Conservation (phyloP, 2,329 filamentous ascomycete species). For the Thielaviopsis ethacetica region DNA sequence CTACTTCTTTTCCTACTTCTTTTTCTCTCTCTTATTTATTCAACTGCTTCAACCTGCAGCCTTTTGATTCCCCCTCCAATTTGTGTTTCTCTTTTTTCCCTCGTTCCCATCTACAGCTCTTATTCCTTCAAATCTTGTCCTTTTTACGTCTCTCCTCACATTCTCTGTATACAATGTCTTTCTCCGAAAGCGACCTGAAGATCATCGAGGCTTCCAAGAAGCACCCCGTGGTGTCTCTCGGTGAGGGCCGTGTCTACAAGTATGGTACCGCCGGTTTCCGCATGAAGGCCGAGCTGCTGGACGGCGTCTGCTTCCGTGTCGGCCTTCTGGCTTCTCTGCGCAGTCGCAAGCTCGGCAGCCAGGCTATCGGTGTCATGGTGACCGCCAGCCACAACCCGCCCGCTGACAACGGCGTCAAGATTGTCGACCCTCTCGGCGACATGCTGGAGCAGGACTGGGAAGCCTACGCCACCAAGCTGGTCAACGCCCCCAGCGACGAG, state of each 20-base stretch:
- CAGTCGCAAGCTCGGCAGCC: conserved; percentile 75
- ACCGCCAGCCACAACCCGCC: conserved; percentile 88
- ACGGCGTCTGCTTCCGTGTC: conserved; percentile 84
- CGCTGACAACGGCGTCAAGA: conserved; percentile 81
- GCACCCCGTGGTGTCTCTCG: conserved; percentile 36
- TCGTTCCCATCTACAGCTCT: background rate
- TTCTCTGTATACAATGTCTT: background rate
- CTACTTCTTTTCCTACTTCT: background rate
- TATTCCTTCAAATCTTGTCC: conserved; percentile 5
- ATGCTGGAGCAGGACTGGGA: conserved; percentile 98
- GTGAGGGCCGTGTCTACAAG: conserved; percentile 35
- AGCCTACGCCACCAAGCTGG: conserved; percentile 68
- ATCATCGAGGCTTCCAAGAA: conserved; percentile 45
- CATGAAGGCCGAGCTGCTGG: conserved; percentile 63
- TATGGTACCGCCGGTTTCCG: conserved; percentile 54
- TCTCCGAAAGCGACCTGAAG: conserved; percentile 21
- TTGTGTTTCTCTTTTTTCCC: background rate
- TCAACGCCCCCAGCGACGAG: conserved; percentile 66
- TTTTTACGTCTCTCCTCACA: conserved; percentile 9
- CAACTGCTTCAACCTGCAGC: background rate
- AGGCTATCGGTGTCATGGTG: conserved; percentile 93
- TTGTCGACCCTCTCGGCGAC: conserved; percentile 94
- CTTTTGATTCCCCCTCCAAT: background rate
- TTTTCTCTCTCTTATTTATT: background rate
- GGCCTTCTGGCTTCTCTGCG: conserved; percentile 77